A percentile compares a stretch with the other conserved stretches of the same genome.
Conservation (phyloP, 352 stramenopile genomes). For the Globisporangium alternatum region DNA sequence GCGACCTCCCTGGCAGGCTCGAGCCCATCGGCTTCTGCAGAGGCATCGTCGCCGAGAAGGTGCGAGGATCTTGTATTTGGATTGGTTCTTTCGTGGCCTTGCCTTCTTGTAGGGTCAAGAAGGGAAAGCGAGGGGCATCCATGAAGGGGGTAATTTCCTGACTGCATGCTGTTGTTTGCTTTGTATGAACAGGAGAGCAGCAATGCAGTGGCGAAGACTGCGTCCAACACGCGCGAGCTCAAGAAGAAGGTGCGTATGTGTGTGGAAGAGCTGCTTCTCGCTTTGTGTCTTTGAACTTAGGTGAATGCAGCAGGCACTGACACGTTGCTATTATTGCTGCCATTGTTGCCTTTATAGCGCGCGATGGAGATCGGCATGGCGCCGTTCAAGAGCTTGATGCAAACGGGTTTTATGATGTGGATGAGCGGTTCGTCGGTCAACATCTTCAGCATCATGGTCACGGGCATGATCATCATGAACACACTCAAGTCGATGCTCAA, state of each 20-base stretch:
- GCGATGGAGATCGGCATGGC: constrained; percentile 89
- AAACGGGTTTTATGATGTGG: constrained; percentile 96
- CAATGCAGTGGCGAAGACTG: constrained; percentile 56
- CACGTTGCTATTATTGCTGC: constrained; percentile 3
- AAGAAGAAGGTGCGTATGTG: constrained; percentile 76
- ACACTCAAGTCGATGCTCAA: constrained; percentile 89
- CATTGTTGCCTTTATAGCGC: constrained; percentile 37
- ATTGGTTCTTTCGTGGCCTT: background rate
- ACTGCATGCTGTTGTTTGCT: background rate
- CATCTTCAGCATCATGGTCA: constrained; percentile 96
- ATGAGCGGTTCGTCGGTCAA: constrained; percentile 94
- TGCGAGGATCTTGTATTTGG: constrained; percentile 8
- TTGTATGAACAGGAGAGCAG: constrained; percentile 36
- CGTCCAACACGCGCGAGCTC: constrained; percentile 71
- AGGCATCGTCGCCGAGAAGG: constrained; percentile 58
- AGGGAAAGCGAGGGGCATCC: background rate
- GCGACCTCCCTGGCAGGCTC: constrained; percentile 52
- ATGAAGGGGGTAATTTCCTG: background rate
- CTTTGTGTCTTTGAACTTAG: background rate
- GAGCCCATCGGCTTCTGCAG: constrained; percentile 70
- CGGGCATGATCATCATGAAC: constrained; percentile 91
- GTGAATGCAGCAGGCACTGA: constrained; percentile 5
- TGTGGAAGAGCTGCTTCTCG: background rate
- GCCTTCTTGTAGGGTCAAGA: background rate
- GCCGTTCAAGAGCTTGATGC: constrained; percentile 91